Evolutionary conservation across 1,284 basidiomycete genomes (phyloP).

Genomic region (Pseudozyma sp.): DNA sequence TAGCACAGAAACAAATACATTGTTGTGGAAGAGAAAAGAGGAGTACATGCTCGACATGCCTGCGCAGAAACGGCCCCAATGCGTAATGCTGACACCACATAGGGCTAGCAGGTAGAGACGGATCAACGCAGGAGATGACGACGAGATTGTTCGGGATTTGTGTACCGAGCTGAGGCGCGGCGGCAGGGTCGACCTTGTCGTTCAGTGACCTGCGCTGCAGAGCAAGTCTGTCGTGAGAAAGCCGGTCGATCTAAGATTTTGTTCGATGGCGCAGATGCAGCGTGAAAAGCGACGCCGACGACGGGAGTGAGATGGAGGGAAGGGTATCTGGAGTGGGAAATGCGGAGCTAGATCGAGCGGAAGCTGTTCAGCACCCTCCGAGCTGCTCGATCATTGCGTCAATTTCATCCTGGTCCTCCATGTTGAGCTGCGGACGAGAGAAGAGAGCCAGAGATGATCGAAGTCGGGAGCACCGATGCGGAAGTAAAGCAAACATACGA

Average conservation of each 20-base stretch:
- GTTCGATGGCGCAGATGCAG: too few relatives aligned
- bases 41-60: slow-evolving; percentile 6
- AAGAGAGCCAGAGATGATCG: background rate
- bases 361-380: slow-evolving; percentile 48
- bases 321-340: slow-evolving; percentile 22
- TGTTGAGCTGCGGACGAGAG: slow-evolving; percentile 51
- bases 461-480: background rate
- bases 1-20: slow-evolving; percentile 31
- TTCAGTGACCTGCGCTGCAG: too few relatives aligned
- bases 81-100: too few relatives aligned
- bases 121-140: too few relatives aligned
- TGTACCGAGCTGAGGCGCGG: too few relatives aligned
- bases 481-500: background rate
- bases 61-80: too few relatives aligned
- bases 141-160: too few relatives aligned
- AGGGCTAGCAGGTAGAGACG: too few relatives aligned
- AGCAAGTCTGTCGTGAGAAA: too few relatives aligned
- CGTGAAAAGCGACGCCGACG: too few relatives aligned
- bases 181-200: too few relatives aligned
- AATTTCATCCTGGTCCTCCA: slow-evolving; percentile 68
- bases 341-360: background rate
- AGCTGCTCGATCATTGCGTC: slow-evolving; percentile 69
- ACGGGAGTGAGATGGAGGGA: background rate
- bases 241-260: too few relatives aligned
- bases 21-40: background rate